phyloP scores from a whole-genome alignment of 495 filamentous ascomycete species.

The Penicillium psychrofluorescens region DNA sequence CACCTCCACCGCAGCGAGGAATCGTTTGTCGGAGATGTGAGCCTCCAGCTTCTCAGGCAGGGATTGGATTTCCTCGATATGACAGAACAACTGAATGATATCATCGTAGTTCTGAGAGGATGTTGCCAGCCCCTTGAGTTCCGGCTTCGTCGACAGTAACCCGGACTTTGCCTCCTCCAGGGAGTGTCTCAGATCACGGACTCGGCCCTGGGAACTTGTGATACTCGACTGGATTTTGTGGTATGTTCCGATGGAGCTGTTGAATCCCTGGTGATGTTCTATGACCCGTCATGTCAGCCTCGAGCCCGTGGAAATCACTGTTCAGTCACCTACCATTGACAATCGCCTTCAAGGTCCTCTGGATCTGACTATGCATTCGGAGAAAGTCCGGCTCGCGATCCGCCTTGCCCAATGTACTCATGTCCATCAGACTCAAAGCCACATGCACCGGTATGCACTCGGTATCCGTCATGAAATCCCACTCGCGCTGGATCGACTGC shows the following conservation, averaged over 20 bases:
- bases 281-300: slow-evolving; percentile 4
- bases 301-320: not conserved
- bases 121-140: slow-evolving; percentile 78
- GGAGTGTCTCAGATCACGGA: slow-evolving; percentile 74
- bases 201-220: slow-evolving; percentile 75
- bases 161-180: slow-evolving; percentile 75
- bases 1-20: slow-evolving; percentile 85
- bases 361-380: slow-evolving; percentile 72
- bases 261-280: slow-evolving; percentile 99
- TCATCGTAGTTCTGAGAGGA: slow-evolving; percentile 88
- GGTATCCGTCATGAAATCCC: slow-evolving; percentile 82
- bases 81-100: slow-evolving; percentile 73
- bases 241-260: slow-evolving; percentile 96
- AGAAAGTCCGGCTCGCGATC: slow-evolving; percentile 79
- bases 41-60: slow-evolving; percentile 91
- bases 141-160: slow-evolving; percentile 80
- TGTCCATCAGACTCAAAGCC: slow-evolving; percentile 86
- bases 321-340: slow-evolving; percentile 56
- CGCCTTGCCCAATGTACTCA: slow-evolving; percentile 84
- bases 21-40: slow-evolving; percentile 90
- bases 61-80: slow-evolving; percentile 83
- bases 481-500: slow-evolving; percentile 72
- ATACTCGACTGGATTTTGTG: slow-evolving; percentile 97
- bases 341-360: slow-evolving; percentile 86
- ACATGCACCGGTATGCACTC: slow-evolving; percentile 89